Conservation (phyloP, 2,329 filamentous ascomycete genomes). For the Calycina herbarum region DNA sequence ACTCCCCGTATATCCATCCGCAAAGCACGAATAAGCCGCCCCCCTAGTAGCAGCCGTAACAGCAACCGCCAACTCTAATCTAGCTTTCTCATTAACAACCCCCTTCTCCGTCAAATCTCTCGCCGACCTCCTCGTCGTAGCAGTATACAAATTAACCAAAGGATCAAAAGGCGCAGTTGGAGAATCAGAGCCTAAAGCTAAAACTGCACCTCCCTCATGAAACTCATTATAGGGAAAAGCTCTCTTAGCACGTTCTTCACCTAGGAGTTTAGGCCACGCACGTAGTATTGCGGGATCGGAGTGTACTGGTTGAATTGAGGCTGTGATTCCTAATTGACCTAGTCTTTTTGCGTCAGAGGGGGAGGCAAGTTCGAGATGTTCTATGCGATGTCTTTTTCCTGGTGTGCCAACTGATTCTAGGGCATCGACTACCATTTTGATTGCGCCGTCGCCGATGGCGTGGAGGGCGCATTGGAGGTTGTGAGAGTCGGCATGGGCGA, state of each 20-base stretch:
- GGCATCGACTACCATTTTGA: constrained; percentile 57
- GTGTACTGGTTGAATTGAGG: constrained; percentile 59
- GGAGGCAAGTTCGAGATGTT: constrained; percentile 62
- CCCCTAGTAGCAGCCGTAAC: constrained; percentile 55
- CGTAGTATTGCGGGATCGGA: constrained; percentile 60
- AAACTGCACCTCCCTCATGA: constrained; percentile 45
- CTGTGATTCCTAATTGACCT: constrained; percentile 59
- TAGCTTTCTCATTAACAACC: background rate
- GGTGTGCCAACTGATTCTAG: constrained; percentile 42
- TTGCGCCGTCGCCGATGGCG: constrained; percentile 63
- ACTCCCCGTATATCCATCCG: constrained; percentile 52
- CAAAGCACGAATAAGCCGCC: constrained; percentile 58
- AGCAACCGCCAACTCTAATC: constrained; percentile 42
- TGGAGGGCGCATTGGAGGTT: constrained; percentile 63
- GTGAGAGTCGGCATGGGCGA: constrained; percentile 52
- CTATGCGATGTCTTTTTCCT: constrained; percentile 57
- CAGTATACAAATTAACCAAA: constrained; percentile 58
- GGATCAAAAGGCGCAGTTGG: constrained; percentile 58
- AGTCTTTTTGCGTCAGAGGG: constrained; percentile 56
- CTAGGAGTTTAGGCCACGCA: constrained; percentile 36
- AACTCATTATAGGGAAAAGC: background rate
- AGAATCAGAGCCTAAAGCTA: constrained; percentile 60
- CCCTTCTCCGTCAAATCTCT: constrained; percentile 46
- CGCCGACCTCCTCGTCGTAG: constrained; percentile 56
- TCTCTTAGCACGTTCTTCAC: background rate